Conservation (phyloP, 768 basidiomycete species). For the Naganishia friedmannii region DNA sequence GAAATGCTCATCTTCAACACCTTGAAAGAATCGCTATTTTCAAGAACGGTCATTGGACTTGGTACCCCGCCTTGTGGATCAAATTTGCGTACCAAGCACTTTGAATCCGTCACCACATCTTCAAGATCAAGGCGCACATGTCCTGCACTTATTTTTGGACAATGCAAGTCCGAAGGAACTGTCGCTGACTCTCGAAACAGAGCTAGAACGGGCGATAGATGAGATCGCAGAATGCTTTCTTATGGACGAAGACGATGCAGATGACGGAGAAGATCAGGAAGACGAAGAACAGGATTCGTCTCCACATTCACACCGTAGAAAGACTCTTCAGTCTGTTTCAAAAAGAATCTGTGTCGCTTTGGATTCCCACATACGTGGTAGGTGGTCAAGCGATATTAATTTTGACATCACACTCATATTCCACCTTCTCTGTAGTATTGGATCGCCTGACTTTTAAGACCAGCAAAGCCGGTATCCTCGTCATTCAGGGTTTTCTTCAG, state of each 20-base stretch:
- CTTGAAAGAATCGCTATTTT: not conserved
- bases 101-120: not conserved
- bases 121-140: not conserved
- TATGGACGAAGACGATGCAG: not conserved
- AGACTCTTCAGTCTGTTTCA: not conserved
- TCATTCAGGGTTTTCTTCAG: not conserved
- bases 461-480: not conserved
- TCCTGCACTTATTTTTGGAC: not conserved
- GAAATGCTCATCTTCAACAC: not conserved
- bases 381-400: not conserved
- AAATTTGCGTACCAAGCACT: not conserved
- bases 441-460: conserved; percentile 1
- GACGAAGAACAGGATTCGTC: not conserved
- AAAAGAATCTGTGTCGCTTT: not conserved
- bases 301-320: not conserved
- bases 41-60: conserved; percentile 7
- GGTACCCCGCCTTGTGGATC: not conserved
- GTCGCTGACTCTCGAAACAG: not conserved
- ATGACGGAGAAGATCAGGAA: not conserved
- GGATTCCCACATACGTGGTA: not conserved
- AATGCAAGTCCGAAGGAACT: conserved; percentile 12
- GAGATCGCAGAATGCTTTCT: conserved; percentile 12
- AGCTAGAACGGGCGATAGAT: conserved; percentile 10
- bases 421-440: not conserved
- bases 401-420: not conserved